Evolutionary conservation across 2,329 filamentous ascomycete genomes (phyloP).

Genomic region (Neonectria ditissima): DNA sequence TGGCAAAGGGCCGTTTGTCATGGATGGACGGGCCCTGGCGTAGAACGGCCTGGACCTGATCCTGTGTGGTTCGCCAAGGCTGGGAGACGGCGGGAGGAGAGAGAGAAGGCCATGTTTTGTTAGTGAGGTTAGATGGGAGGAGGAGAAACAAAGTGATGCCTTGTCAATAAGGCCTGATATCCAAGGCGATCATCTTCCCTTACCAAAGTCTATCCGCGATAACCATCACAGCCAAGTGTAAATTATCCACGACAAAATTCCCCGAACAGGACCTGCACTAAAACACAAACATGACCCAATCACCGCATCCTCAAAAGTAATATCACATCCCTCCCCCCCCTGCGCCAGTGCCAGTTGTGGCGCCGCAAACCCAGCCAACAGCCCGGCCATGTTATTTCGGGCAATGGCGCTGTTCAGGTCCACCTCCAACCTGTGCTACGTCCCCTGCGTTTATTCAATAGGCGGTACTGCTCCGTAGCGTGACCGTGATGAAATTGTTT

Average conservation of each 20-base stretch:
- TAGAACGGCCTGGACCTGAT: conserved; percentile 1
- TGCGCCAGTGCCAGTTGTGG: conserved; percentile 24
- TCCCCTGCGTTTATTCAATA: neutral
- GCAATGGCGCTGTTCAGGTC: neutral
- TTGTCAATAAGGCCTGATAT: too few relatives aligned
- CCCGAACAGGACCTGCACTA: too few relatives aligned
- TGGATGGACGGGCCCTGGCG: neutral
- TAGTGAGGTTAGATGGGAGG: too few relatives aligned
- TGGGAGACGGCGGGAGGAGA: neutral
- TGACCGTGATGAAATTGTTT: neutral
- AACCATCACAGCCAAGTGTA: conserved; percentile 1
- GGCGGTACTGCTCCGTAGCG: neutral
- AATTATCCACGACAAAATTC: neutral
- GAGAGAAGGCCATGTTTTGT: too few relatives aligned
- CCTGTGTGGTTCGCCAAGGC: neutral
- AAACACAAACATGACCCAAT: too few relatives aligned
- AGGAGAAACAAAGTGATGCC: too few relatives aligned
- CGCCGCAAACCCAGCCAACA: neutral
- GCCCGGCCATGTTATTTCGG: neutral
- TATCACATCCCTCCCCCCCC: neutral
- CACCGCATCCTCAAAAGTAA: conserved; percentile 9
- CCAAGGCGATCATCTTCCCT: too few relatives aligned
- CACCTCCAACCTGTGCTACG: neutral
- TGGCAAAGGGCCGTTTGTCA: neutral
- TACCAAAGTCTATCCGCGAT: conserved; percentile 13